Percentiles rank a stretch among this genome's conserved stretches.
Evolutionary conservation across 305 asterid species (phyloP).

Genomic region (Solanum hybrid): DNA sequence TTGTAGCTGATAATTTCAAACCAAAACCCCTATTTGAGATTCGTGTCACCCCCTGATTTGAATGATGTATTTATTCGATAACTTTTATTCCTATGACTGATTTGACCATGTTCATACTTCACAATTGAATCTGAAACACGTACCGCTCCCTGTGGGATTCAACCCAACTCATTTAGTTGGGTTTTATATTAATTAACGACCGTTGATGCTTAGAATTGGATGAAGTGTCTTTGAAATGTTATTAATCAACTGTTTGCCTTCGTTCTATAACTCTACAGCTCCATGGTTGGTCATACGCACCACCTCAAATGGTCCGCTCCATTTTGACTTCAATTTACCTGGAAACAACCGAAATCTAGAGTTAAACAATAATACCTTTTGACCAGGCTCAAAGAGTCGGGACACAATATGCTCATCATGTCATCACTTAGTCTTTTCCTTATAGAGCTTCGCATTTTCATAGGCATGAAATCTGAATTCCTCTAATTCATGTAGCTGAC

Average conservation of each 20-base stretch:
- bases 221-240: neutral
- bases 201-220: neutral
- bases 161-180: neutral
- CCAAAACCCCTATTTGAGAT: too few species aligned
- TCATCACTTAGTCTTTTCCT: neutral
- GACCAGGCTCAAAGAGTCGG: neutral
- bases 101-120: neutral
- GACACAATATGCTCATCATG: neutral
- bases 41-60: neutral
- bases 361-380: neutral
- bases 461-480: neutral
- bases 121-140: neutral
- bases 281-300: neutral
- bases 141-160: neutral
- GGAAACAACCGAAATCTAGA: neutral
- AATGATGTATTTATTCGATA: neutral
- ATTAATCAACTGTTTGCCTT: neutral
- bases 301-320: neutral
- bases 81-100: neutral
- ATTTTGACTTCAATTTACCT: neutral
- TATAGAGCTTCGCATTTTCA: neutral
- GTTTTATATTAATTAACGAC: neutral
- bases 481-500: neutral
- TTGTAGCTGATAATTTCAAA: neutral
- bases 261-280: neutral